A percentile compares a stretch with the other conserved stretches of the same genome.
phyloP scores from a whole-genome alignment of 371 early-diverging fungal genomes.

The Phascolomyces articulosus region DNA sequence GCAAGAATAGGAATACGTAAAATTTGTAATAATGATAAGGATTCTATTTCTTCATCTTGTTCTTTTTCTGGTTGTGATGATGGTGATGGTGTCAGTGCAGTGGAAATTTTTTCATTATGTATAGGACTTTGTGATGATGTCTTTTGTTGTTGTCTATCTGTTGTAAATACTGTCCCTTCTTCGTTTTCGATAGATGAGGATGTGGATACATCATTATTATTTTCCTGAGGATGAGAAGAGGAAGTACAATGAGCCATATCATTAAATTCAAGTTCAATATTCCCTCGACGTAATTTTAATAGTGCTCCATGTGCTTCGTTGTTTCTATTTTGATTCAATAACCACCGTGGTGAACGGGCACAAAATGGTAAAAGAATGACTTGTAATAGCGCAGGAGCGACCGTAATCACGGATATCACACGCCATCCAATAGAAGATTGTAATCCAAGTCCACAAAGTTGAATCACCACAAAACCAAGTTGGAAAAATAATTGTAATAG shows the following conservation, averaged over 20 bases:
- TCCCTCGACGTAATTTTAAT: conserved; percentile 59
- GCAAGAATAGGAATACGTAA: conserved; percentile 36
- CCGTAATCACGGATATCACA: conserved; percentile 59
- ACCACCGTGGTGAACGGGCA: conserved; percentile 78
- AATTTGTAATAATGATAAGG: conserved; percentile 18
- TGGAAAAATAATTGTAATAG: conserved; percentile 80
- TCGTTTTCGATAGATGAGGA: too few species aligned
- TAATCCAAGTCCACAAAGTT: conserved; percentile 61
- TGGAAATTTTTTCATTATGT: too few species aligned
- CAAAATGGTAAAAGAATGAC: conserved; percentile 68
- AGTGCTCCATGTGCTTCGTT: conserved; percentile 67
- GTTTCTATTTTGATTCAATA: conserved; percentile 58
- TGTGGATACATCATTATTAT: too few species aligned
- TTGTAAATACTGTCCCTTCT: too few species aligned
- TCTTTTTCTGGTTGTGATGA: conserved; percentile 3
- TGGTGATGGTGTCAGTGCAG: neutral
- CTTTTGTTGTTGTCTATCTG: neutral
- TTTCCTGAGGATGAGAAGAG: too few species aligned
- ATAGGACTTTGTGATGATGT: conserved; percentile 3
- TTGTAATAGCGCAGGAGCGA: conserved; percentile 71
- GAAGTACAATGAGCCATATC: conserved; percentile 59
- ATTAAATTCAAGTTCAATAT: conserved; percentile 61
- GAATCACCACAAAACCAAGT: conserved; percentile 72
- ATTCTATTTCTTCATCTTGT: neutral
- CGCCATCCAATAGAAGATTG: conserved; percentile 69